Evolutionary conservation across 257 asterid species (phyloP), one percentile per base, ranked within the genome.

Genomic region (Fraxinus anomala): DNA sequence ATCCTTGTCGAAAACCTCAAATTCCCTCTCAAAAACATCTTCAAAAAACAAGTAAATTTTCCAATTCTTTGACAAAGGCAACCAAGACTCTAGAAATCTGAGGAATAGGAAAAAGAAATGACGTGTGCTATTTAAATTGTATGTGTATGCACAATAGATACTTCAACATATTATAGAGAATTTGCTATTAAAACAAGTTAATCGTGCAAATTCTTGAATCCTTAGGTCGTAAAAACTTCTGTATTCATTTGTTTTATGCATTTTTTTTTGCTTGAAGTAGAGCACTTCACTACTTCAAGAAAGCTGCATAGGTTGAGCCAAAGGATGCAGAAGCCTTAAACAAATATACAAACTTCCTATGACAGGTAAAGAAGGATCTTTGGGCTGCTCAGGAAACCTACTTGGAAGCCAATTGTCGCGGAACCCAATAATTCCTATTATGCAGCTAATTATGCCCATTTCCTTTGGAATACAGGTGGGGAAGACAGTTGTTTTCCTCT

Each of bases 401-500:
- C 82, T 73, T 84, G 82, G 97, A 90, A 82, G 97, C 99, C 86
- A n/a, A 88, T 93, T 12, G 77, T 84, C 11, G 91, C 83, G 1
- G 99, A 93, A 16, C 98, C 97, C 26, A 40, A 54, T 47, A 93
- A 96, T 82, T 73, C 96, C 8, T 91, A 70, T 79, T 96, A 93
- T 42, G 94, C 97, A 12, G 94, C 91, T 75, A 89, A 88, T 78
- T 96, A 96, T 69, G 99, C 99, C 14, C 87, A 93, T 87, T 96
- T 96, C 77, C 80, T 93, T 14, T 96, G 97, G 97, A 96, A 79
- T 81, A 96, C 98, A 2, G 99, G 98, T 17, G 99, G 94, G 0
- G 99, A 96, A 76, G 99, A 93, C 72, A 96, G 98, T n/a, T 96
- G 98, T 85, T 93, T 82, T 79, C 95, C 98, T 68, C 89, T 93